Base-by-base conservation (phyloP, 495 filamentous ascomycete genomes). In the Evansstolkia leycettana region DNA sequence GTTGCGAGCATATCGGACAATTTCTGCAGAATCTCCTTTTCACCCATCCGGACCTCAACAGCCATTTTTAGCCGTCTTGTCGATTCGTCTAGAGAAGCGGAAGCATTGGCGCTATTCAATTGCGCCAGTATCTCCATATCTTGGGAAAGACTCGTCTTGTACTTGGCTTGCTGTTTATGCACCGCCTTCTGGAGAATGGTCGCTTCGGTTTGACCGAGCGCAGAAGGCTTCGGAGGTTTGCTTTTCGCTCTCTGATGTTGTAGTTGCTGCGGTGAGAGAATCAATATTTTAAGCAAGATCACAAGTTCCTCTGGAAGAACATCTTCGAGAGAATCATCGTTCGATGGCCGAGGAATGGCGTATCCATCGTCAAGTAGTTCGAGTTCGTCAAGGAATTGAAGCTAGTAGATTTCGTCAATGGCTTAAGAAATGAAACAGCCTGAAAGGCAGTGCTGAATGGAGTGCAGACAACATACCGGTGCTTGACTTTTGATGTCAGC, bases 41-140 rank as follows among this genome's bases (percentile, higher is more conserved):
- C 88, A 7, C 87, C 88, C 24, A 76, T 55, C 31, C 87, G 73
- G 24, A 94, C 82, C 41, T 81, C 62, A 2, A 84, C 46, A 0
- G 87, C 86, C 78, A 85, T 86, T 28, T 52, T 67, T 26, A 45
- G 59, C 33, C 80, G 60, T 4, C 57, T 52, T 10, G 42, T 12
- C 5, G 47, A 50, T 24, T 29, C 48, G 13, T 57, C 51, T 25
- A 54, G 36, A 7, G 47, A 31, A 17, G 26, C 37, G n/a, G 41
- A 37, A 5, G 49, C 37, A 20, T 47, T 36, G 3, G 42, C 27
- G 2, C 51, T 45, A 23, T 36, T 33, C 23, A 64, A 37, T 17
- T 48, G 43, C 10, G 43, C 34, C 17, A 88, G 45, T 2, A 84
- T 33, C 26, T 58, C 45, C 17, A 67, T 49, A 40, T 93, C 87